Evolutionary conservation across 148 eudicot genomes (phyloP).

Genomic region (Rhododendron mucronatum): DNA sequence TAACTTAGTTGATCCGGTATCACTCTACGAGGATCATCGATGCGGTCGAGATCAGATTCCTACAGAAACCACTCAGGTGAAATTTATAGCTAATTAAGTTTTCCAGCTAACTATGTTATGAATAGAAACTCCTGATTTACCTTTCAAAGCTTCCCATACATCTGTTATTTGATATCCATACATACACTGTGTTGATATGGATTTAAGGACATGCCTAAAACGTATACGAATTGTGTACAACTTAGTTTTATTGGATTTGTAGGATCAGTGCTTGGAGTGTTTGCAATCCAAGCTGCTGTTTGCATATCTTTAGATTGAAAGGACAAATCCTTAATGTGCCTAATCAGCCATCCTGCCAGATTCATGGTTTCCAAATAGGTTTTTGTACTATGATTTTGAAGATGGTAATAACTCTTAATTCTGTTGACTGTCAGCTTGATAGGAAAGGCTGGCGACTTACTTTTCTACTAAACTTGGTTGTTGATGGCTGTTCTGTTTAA

Average conservation of each 20-base stretch:
- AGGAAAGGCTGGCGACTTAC: neutral
- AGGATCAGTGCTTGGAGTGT: neutral
- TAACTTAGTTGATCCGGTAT: conserved; percentile 41
- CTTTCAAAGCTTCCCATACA: neutral
- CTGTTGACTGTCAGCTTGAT: neutral
- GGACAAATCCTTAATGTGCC: neutral
- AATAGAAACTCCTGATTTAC: neutral
- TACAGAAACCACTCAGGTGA: conserved; percentile 79
- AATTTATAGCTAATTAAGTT: neutral
- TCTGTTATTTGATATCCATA: neutral
- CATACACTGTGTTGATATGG: neutral
- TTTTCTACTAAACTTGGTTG: neutral
- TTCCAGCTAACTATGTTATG: neutral
- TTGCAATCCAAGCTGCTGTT: conserved; percentile 1
- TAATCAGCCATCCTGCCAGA: neutral
- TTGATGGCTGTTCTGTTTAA: neutral
- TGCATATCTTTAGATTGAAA: neutral
- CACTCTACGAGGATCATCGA: conserved; percentile 67
- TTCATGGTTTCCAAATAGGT: neutral
- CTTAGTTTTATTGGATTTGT: neutral
- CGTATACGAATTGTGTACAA: neutral
- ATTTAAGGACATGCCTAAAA: neutral
- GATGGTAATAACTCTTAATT: neutral
- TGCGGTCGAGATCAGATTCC: conserved; percentile 73
- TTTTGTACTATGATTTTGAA: neutral